Evolutionary conservation across 192 early-diverging fungal genomes (phyloP), one percentile per base, ranked within the genome.

Genomic region (Linnemannia exigua): DNA sequence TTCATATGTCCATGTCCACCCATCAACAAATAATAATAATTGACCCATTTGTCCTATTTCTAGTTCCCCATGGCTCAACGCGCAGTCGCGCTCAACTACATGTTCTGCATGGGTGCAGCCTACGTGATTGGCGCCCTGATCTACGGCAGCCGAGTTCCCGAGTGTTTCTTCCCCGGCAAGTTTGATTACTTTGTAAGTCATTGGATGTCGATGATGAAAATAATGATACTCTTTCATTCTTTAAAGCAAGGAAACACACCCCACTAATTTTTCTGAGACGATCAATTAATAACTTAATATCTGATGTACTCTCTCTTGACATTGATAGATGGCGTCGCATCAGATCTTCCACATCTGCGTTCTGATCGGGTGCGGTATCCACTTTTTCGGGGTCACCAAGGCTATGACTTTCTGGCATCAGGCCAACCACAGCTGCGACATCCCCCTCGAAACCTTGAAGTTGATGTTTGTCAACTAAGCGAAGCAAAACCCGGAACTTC

Each of bases 331-430:
- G 71, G 92, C 95, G 0, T 96, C 94, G 52, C 97, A 97, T 80
- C 97, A 99, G 89, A 96, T 99, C 38, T 98, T 96, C 79, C 97
- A 99, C 72, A 41, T 95, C 5, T 93, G 95, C 71, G 96, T 97
- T 2, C 88, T 98, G 37, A 81, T 90, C 16, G 97, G 95, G 17
- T 94, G 96, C 35, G 70, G 89, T 2, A 79, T 90, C 67, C 96
- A 97, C 76, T 97, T 94, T 50, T 47, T 89, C n/a, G 96, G 94
- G 66, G 91, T 96, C 31, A 90, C 89, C 46, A 87, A 88, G 47
- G 92, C 93, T 25, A 89, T 91, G 87, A 15, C 52, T 1, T 92
- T 88, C 50, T 92, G 91, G 91, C 90, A 92, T 61, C 36, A 54
- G 25, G 70, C 25, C 19, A 70, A 88, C 58, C 73, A 78, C 61